These are phyloP conservation scores for Coemansia furcata DNA, from an alignment of 192 early-diverging fungal species.

Conservation along the genomic window DNA sequence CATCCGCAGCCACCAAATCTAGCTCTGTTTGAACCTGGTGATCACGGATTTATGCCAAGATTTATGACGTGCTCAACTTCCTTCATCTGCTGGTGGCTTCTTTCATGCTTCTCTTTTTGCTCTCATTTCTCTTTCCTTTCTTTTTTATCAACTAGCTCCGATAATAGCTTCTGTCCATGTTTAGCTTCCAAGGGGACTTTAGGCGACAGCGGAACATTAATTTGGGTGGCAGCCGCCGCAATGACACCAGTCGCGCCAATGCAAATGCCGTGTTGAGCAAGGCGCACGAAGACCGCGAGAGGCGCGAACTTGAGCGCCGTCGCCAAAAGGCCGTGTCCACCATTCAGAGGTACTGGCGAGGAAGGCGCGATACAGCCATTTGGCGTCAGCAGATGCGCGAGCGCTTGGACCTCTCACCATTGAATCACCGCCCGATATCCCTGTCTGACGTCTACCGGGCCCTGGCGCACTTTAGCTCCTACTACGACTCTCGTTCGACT, in stretches of 20 bases:
- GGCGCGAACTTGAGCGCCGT: conserved; percentile 69
- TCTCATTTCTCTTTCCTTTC: background rate
- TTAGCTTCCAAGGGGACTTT: conserved; percentile 80
- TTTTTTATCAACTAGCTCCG: background rate
- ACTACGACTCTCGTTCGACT: conserved; percentile 21
- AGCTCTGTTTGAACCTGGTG: background rate
- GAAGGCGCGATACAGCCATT: conserved; percentile 9
- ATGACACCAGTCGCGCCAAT: conserved; percentile 57
- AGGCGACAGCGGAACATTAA: conserved; percentile 75
- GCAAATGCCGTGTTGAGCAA: conserved; percentile 59
- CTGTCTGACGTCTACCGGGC: conserved; percentile 1
- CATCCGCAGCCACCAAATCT: background rate
- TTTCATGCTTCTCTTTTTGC: background rate
- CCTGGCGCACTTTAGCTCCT: conserved; percentile 21
- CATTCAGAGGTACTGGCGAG: conserved; percentile 62
- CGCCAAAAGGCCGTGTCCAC: conserved; percentile 53
- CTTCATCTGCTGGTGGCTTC: background rate
- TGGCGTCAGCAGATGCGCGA: conserved; percentile 28
- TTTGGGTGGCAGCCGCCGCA: conserved; percentile 71
- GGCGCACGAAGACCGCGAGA: conserved; percentile 69
- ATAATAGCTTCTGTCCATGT: conserved; percentile 32
- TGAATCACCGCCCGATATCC: background rate
- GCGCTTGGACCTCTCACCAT: conserved; percentile 14
- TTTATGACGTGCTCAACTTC: background rate
- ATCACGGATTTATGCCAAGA: background rate